Evolutionary conservation across 129 eudicot genomes (phyloP), one percentile per base, ranked within the genome.

Genomic region (Solidago caesia): DNA sequence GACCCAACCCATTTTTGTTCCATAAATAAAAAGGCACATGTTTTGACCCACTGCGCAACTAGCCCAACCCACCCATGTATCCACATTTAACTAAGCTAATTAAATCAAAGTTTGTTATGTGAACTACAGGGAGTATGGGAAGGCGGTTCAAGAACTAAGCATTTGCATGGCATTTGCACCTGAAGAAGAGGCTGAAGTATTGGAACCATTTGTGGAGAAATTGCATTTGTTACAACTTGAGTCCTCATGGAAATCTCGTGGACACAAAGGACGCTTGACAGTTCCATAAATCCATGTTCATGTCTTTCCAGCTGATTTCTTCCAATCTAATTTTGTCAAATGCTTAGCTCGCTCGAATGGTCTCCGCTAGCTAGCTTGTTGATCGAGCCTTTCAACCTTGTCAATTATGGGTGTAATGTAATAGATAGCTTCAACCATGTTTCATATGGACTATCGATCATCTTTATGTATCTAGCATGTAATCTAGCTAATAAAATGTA

Each of bases 121-220:
- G 68, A 53, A 68, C 43, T 58, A 13, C 81, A 92, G 98, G 88
- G 87, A 92, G 51, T 92, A 87, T 7, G 92, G 73, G 60, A 87
- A 81, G 82, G 96, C 98, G 16, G 92, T 92, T 62, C 95, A 90
- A 81, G 98, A 92, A 81, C 98, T 92, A 58, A 92, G 98, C 82
- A 92, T 92, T 77, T 89, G 98, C 75, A 92, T 92, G 92, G 96
- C 96, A 7, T 92, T 92, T 73, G 96, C 98, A 70, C 98, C 98
- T 6, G 96, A 87, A 80, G 98, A 92, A 77, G 96, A 92, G 83
- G 92, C 96, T 5, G 72, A 85, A 73, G 87, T 92, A 33, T 61
- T 92, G 33, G 98, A 92, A 84, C 87, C 88, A 56, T 92, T 92
- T 48, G 95, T 92, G 11, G 98, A 89, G 79, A 92, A 88, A 82